phyloP scores from a whole-genome alignment of 1,284 basidiomycete genomes.

The Pterulicium gracile region DNA sequence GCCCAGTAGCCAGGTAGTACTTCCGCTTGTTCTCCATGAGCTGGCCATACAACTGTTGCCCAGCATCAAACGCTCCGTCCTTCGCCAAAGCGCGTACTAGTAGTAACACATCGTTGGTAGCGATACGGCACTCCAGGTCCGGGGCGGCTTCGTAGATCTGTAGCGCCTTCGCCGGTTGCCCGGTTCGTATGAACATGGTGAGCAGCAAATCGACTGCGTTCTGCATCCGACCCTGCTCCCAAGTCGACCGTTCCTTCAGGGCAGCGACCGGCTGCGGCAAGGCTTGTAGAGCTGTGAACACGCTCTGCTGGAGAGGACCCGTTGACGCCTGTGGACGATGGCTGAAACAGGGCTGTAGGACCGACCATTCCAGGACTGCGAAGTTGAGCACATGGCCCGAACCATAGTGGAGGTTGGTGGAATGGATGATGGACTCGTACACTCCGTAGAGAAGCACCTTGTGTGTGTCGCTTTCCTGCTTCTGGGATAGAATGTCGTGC shows the following conservation, averaged over 20 bases:
- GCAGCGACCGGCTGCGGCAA: neutral
- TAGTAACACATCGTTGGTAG: neutral
- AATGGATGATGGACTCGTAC: neutral
- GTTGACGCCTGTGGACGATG: too few relatives aligned
- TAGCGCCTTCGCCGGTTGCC: neutral
- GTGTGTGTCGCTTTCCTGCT: too few relatives aligned
- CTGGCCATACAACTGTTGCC: neutral
- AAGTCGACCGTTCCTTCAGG: neutral
- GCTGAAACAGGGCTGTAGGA: neutral
- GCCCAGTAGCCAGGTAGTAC: conserved; percentile 31
- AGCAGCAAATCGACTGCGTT: neutral
- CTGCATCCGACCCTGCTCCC: neutral
- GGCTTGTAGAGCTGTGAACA: neutral
- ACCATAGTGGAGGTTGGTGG: neutral
- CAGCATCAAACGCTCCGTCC: neutral
- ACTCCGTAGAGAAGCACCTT: too few relatives aligned
- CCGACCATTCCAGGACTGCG: neutral
- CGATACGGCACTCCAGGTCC: neutral
- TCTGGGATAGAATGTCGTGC: neutral
- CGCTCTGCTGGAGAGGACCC: neutral
- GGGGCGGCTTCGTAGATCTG: neutral
- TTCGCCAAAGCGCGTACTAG: neutral
- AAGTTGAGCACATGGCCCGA: neutral
- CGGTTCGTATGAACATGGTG: neutral
- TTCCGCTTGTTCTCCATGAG: conserved; percentile 9